A percentile compares a stretch with the other conserved stretches of the same genome.
phyloP scores from a whole-genome alignment of 768 basidiomycete genomes.

The Amanita phalloides region DNA sequence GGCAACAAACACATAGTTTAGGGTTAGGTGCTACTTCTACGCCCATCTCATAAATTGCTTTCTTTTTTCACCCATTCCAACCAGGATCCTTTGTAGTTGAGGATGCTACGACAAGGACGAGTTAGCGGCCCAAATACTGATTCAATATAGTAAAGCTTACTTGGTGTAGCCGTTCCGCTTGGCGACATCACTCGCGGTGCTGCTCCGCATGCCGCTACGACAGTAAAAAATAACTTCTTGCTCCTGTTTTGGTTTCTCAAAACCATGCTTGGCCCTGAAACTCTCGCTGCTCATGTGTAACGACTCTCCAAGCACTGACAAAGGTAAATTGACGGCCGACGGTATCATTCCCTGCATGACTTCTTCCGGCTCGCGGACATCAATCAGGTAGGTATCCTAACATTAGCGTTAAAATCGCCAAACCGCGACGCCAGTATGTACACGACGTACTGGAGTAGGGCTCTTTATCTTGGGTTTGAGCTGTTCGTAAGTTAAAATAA shows the following conservation, averaged over 20 bases:
- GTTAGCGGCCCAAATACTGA: not conserved
- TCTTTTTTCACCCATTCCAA: slow-evolving; percentile 68
- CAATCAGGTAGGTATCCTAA: slow-evolving; percentile 66
- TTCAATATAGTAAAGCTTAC: slow-evolving; percentile 28
- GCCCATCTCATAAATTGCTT: slow-evolving; percentile 15
- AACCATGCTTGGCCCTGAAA: slow-evolving; percentile 60
- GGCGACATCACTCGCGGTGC: slow-evolving; percentile 74
- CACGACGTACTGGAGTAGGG: slow-evolving; percentile 48
- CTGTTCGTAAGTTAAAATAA: slow-evolving; percentile 65
- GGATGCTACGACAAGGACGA: slow-evolving; percentile 25
- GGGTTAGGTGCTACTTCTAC: slow-evolving; percentile 17
- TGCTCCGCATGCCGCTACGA: slow-evolving; percentile 76
- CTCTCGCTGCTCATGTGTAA: slow-evolving; percentile 42
- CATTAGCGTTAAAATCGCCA: not conserved
- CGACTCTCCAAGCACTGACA: slow-evolving; percentile 63
- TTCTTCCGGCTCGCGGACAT: slow-evolving; percentile 91
- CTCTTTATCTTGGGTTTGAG: slow-evolving; percentile 70
- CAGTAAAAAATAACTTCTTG: slow-evolving; percentile 89
- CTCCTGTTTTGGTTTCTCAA: slow-evolving; percentile 55
- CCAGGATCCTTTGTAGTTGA: slow-evolving; percentile 86
- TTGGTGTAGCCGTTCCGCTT: slow-evolving; percentile 74
- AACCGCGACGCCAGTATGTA: slow-evolving; percentile 6
- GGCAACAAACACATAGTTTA: slow-evolving; percentile 7
- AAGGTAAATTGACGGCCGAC: slow-evolving; percentile 81
- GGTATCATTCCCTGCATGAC: slow-evolving; percentile 89